These are phyloP conservation scores for Sistotremastrum niveocremeum DNA, from an alignment of 768 basidiomycete genomes.

Conservation along the genomic window DNA sequence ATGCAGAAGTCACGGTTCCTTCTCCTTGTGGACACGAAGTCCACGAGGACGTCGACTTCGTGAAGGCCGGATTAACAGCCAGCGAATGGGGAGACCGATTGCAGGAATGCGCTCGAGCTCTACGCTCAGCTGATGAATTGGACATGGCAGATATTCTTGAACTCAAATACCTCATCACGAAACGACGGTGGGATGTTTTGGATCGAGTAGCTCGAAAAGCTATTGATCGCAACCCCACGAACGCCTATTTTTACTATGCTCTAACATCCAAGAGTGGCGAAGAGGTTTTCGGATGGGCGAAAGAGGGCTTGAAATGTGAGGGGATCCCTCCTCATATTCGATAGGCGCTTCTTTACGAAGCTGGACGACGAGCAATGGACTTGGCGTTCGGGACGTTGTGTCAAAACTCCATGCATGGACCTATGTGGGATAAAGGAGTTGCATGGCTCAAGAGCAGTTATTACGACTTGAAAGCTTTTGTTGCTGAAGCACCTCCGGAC, in stretches of 20 bases:
- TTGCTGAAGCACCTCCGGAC: conserved; percentile 46
- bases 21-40: conserved; percentile 31
- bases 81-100: conserved; percentile 44
- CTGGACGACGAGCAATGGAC: conserved; percentile 45
- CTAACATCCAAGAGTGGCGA: conserved; percentile 36
- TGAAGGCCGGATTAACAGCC: conserved; percentile 31
- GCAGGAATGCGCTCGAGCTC: conserved; percentile 43
- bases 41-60: conserved; percentile 27
- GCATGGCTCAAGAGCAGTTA: conserved; percentile 46
- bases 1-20: conserved; percentile 46
- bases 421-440: conserved; percentile 44
- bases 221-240: conserved; percentile 40
- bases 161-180: conserved; percentile 44
- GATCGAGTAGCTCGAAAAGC: conserved; percentile 24
- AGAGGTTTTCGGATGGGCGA: conserved; percentile 43
- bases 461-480: conserved; percentile 45
- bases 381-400: conserved; percentile 26
- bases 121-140: conserved; percentile 29
- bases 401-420: conserved; percentile 7
- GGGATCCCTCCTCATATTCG: conserved; percentile 40
- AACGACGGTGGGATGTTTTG: conserved; percentile 31
- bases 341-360: conserved; percentile 43
- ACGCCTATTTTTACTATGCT: conserved; percentile 56
- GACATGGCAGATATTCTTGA: conserved; percentile 51
- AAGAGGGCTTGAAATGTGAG: conserved; percentile 51